Evolutionary conservation across 805 yeast species (phyloP), one percentile per base, ranked within the genome.

Genomic region (Metschnikowia lunata): DNA sequence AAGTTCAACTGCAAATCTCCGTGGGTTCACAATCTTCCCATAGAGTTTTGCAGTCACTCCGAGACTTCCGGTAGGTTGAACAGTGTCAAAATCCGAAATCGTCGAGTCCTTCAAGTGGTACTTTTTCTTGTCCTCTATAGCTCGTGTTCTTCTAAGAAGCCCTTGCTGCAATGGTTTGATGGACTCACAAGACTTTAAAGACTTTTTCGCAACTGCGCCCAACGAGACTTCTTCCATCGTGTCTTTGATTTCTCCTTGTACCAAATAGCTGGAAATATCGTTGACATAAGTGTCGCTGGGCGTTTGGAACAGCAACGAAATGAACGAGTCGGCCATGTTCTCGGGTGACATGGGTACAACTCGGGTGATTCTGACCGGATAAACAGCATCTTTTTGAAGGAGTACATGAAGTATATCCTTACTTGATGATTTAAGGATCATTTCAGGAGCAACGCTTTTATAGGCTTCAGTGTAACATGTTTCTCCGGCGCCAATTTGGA

Each of bases 401-500:
- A 30, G 9, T 7, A 34, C 37, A 8, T 8, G 11, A 10, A 39
- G 28, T 3, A 12, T 9, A 6, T 33, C 14, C 15, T 34, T 39
- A 12, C 14, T 11, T 6, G 18, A 29, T n/a, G 42, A 14, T 26
- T 10, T 34, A 34, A 34, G 37, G 6, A 10, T 23, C 14, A 7
- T 12, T 15, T 27, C 29, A 6, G 15, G 26, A 7, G 37, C 10
- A 7, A 39, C 42, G 23, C 42, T 39, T 10, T 34, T 34, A 18
- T 14, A 28, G 7, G 37, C 37, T 9, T 39, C 42, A 7, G 15
- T 5, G 8, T 14, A 26, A 14, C 42, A 39, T 6, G 23, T 34
- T 7, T 34, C 23, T 8, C 35, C 42, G 6, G 42, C 37, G 4
- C 42, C 42, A 23, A 39, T 14, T n/a, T 39, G 42, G 6, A 39